Evolutionary conservation across 371 early-diverging fungal species (phyloP).

Genomic region (Synchytrium microbalum): DNA sequence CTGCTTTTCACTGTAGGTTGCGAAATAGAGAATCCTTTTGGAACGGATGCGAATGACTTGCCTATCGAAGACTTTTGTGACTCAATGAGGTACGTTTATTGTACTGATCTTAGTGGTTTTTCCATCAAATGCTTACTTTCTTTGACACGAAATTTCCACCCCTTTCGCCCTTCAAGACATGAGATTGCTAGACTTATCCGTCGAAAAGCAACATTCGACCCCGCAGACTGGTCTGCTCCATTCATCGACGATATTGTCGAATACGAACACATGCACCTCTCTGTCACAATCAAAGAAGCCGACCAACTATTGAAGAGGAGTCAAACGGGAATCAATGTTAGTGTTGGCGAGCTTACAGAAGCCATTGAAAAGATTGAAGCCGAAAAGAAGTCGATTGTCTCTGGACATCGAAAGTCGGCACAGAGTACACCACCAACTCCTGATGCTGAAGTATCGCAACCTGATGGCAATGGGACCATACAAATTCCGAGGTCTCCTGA

Average conservation of each 20-base stretch:
- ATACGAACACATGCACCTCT: neutral
- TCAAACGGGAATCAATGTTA: neutral
- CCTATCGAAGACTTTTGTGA: conserved; percentile 14
- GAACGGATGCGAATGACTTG: conserved; percentile 54
- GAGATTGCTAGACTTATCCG: neutral
- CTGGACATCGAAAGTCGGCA: too few relatives aligned
- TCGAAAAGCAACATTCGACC: neutral
- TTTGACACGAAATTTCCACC: too few relatives aligned
- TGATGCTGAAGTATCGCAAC: too few relatives aligned
- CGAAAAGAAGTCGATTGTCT: neutral
- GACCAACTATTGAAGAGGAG: neutral
- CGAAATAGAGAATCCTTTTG: conserved; percentile 57
- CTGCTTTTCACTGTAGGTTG: conserved; percentile 14
- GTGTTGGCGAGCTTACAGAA: neutral
- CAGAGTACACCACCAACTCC: too few relatives aligned
- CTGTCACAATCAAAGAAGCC: neutral
- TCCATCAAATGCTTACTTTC: too few relatives aligned
- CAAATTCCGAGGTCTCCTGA: too few relatives aligned
- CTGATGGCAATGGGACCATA: too few relatives aligned
- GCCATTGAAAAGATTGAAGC: conserved; percentile 1
- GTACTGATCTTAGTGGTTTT: too few relatives aligned
- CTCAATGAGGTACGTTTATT: too few relatives aligned
- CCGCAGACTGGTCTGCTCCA: neutral
- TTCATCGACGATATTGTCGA: neutral
- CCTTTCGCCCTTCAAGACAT: too few relatives aligned